Percentiles rank a stretch among this genome's conserved stretches.
Conservation (phyloP, 2,329 filamentous ascomycete species). For the Coniochaeta ligniaria region DNA sequence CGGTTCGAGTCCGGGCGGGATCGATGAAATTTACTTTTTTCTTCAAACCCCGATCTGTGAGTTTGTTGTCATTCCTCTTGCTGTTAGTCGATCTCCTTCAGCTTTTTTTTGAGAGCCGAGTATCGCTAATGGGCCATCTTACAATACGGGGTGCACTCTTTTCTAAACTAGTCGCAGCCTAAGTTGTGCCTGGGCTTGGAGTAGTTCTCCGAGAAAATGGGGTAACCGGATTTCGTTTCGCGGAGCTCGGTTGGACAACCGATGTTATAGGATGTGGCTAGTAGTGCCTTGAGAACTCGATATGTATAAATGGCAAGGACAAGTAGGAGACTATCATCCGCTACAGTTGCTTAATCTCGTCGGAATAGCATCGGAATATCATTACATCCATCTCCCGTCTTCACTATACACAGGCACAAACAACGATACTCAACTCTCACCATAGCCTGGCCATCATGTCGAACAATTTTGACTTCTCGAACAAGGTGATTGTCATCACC, state of each 20-base stretch:
- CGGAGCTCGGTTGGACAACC: not conserved
- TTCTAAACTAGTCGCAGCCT: not conserved
- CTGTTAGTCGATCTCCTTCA: too few species aligned
- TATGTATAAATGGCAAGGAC: not conserved
- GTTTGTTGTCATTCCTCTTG: not conserved
- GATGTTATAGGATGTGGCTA: too few species aligned
- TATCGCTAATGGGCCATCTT: too few species aligned
- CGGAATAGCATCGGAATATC: not conserved
- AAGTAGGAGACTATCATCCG: not conserved
- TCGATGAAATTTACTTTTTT: not conserved
- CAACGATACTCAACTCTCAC: not conserved
- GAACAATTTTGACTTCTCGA: not conserved
- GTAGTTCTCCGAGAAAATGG: not conserved
- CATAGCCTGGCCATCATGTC: not conserved
- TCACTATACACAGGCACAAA: too few species aligned
- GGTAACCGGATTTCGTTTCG: conserved; percentile 1
- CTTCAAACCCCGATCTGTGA: too few species aligned
- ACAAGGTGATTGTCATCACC: conserved; percentile 39
- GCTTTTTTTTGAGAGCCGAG: too few species aligned
- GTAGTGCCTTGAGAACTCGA: not conserved
- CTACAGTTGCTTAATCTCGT: not conserved
- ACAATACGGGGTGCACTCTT: not conserved
- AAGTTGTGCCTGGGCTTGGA: not conserved
- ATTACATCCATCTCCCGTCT: not conserved
- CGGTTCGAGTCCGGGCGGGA: not conserved